Base-by-base conservation (phyloP, 225 moss, liverwort and hornwort genomes). In the Lunularia cruciata region DNA sequence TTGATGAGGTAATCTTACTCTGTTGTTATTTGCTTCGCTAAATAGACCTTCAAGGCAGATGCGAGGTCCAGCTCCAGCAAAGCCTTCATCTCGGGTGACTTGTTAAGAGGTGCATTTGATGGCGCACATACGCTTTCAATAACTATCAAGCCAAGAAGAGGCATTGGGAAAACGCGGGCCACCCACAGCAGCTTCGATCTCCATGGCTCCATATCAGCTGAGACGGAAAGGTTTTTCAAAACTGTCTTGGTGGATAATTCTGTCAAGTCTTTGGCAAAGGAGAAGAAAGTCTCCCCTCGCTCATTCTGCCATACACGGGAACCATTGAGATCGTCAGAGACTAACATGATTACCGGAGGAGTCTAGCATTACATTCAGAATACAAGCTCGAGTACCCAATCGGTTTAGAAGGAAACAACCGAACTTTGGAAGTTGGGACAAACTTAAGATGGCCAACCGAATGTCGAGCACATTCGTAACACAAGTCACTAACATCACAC, bases 141-240 rank as follows among this genome's bases (percentile, higher is more conserved):
- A 22, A 93, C 72, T 60, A 98, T 71, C 55, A 98, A 40, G 51
- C 92, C 96, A 28, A 93, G 73, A 36, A 98, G 83, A 0, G 96
- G 96, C 96, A 98, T 98, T 26, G 96, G 96, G 77, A 98, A 87
- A 62, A 98, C 92, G 32, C 96, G 87, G 28, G 96, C 90, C 23
- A 93, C 70, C 96, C 96, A 98, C 31, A 90, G 85, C 27, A 98
- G 78, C 78, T 91, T 98, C 57, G 93, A 90, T 68, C 92, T 80
- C 92, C 92, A 98, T 36, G 96, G 96, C 59, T 87, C 90, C 14
- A 98, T 67, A 63, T 86, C 77, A 39, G 82, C 74, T 32, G 83
- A 86, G 56, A 80, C 80, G 47, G 88, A 69, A 8, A 92, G 80
- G 34, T 86, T 90, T 34, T 83, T 91, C 33, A 90, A 83, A 55